These are phyloP conservation scores for Chaetomiaceae sp. DNA, from an alignment of 2,329 filamentous ascomycete genomes.

Conservation along the genomic window DNA sequence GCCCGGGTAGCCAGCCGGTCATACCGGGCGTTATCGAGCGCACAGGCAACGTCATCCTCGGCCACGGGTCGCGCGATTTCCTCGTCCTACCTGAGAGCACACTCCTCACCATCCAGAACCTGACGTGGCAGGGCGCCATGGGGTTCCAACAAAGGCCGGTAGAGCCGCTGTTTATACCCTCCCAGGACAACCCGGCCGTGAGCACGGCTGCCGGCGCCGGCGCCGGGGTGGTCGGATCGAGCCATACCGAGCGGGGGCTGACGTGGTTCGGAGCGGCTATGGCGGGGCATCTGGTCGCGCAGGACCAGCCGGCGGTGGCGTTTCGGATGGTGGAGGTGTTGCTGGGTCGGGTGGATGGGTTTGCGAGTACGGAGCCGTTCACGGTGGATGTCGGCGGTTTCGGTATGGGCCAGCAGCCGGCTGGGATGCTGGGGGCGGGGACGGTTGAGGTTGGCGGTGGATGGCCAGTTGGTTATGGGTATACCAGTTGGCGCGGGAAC, in stretches of 20 bases:
- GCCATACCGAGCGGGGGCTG: constrained; percentile 6
- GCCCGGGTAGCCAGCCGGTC: constrained; percentile 8
- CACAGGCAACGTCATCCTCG: constrained; percentile 10
- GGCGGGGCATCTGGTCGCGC: constrained; percentile 6
- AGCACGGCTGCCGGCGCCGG: background rate
- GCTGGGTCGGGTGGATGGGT: constrained; percentile 10
- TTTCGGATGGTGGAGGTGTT: constrained; percentile 14
- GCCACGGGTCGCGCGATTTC: constrained; percentile 6
- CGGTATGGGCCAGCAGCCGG: background rate
- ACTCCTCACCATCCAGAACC: constrained; percentile 7
- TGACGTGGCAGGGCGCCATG: background rate
- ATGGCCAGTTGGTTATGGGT: background rate
- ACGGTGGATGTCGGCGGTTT: constrained; percentile 4
- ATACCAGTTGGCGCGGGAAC: background rate
- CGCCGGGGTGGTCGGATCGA: constrained; percentile 1
- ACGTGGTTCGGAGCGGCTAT: constrained; percentile 10
- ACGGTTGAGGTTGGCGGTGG: background rate
- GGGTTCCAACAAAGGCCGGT: background rate
- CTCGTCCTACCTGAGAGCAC: background rate
- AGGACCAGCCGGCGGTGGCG: constrained; percentile 12
- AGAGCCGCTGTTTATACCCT: background rate
- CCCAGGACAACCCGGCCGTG: background rate
- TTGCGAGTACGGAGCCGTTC: constrained; percentile 4
- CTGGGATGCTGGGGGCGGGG: background rate
- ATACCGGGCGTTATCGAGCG: constrained; percentile 5